Percentiles rank a stretch among this genome's conserved stretches.
Conservation (phyloP, 83 land plant species). For the Diphasiastrum complanatum region DNA sequence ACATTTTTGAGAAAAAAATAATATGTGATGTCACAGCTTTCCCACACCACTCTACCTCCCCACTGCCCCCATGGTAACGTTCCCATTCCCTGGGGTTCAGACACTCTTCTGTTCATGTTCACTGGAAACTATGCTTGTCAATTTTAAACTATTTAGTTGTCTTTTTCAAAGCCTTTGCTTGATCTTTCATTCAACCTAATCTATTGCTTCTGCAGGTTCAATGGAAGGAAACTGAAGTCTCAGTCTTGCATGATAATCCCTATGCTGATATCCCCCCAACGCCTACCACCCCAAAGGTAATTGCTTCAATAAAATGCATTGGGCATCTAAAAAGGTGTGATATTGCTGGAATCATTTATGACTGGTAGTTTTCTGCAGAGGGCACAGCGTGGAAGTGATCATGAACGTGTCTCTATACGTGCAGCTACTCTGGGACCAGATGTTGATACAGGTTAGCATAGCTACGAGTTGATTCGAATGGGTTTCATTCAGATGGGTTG, state of each 20-base stretch:
- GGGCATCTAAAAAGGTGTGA: not conserved
- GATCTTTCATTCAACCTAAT: not conserved
- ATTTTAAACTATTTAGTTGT: too few relatives aligned
- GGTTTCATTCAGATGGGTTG: too few relatives aligned
- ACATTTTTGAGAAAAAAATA: too few relatives aligned
- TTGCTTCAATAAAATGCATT: not conserved
- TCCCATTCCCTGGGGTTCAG: too few relatives aligned
- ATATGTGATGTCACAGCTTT: too few relatives aligned
- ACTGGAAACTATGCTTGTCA: too few relatives aligned
- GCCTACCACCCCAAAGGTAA: constrained; percentile 36
- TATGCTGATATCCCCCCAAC: constrained; percentile 36
- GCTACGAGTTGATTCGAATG: not conserved
- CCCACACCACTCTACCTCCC: too few relatives aligned
- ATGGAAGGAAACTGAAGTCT: constrained; percentile 23
- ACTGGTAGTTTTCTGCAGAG: not conserved
- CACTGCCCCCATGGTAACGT: too few relatives aligned
- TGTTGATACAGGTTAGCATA: not conserved
- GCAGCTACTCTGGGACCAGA: not conserved
- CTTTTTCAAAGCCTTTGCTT: too few relatives aligned
- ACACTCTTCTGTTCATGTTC: too few relatives aligned
- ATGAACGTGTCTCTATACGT: not conserved
- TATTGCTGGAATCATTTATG: not conserved
- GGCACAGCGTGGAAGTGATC: not conserved
- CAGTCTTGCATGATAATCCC: constrained; percentile 31
- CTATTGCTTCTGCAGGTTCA: too few relatives aligned